Percentiles rank a stretch among this genome's conserved stretches.
These are phyloP conservation scores for Penicillium vulpinum DNA, from an alignment of 2,329 filamentous ascomycete genomes.

Conservation along the genomic window DNA sequence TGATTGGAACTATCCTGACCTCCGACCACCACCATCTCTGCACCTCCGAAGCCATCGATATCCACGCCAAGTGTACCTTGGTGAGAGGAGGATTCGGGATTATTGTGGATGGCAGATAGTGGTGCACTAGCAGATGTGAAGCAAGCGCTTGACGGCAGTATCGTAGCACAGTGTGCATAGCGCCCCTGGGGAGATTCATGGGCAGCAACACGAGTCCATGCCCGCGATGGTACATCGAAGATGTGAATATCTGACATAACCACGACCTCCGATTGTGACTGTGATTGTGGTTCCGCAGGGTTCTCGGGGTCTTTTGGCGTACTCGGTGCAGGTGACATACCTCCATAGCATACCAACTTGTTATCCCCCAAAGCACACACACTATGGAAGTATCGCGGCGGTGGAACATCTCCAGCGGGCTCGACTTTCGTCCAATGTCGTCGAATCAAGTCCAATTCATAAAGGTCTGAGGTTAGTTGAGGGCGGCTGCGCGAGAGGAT, in stretches of 20 bases:
- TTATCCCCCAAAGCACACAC: conserved; percentile 91
- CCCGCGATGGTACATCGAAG: conserved; percentile 78
- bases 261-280: conserved; percentile 79
- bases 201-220: conserved; percentile 81
- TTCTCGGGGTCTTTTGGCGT: conserved; percentile 46
- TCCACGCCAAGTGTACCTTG: conserved; percentile 84
- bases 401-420: conserved; percentile 78
- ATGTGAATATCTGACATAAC: conserved; percentile 99
- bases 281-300: conserved; percentile 55
- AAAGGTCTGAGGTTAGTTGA: conserved; percentile 83
- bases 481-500: conserved; percentile 81
- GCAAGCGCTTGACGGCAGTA: conserved; percentile 81
- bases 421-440: conserved; percentile 93
- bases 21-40: conserved; percentile 95
- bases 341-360: conserved; percentile 96
- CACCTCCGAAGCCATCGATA: conserved; percentile 85
- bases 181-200: conserved; percentile 85
- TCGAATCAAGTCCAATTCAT: conserved; percentile 86
- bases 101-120: conserved; percentile 83
- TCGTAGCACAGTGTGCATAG: conserved; percentile 94
- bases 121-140: conserved; percentile 85
- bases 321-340: conserved; percentile 80
- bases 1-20: conserved; percentile 97
- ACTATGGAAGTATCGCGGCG: conserved; percentile 94
- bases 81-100: conserved; percentile 78